These are phyloP conservation scores for Orbilia javanica DNA, from an alignment of 2,329 filamentous ascomycete species.

Conservation along the genomic window DNA sequence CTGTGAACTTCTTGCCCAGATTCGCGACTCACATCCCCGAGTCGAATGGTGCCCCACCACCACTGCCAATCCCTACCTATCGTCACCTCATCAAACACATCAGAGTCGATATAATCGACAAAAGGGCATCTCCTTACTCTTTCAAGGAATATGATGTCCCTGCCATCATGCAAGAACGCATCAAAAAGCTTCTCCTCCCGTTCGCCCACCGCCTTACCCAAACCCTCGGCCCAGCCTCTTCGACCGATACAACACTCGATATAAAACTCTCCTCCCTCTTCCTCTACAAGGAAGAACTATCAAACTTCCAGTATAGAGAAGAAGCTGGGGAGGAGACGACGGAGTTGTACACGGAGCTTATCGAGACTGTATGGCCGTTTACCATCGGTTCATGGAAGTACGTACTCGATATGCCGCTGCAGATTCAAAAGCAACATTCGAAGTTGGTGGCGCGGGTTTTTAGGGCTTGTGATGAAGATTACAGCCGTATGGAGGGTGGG, in stretches of 20 bases:
- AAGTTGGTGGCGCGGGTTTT: conserved; percentile 8
- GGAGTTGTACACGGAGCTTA: conserved; percentile 4
- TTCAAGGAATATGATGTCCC: conserved; percentile 1
- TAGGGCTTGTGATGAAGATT: not conserved
- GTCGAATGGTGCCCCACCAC: not conserved
- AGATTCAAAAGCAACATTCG: conserved; percentile 7
- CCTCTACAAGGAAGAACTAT: conserved; percentile 15
- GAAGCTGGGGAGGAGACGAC: conserved; percentile 3
- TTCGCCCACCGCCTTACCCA: not conserved
- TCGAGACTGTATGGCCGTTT: conserved; percentile 13
- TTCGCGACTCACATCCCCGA: conserved; percentile 21
- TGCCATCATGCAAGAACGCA: not conserved
- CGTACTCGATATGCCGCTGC: conserved; percentile 12
- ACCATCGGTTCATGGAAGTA: conserved; percentile 8
- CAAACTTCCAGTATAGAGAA: conserved; percentile 20
- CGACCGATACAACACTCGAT: not conserved
- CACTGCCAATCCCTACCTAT: not conserved
- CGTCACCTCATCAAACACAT: conserved; percentile 21
- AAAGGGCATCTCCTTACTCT: not conserved
- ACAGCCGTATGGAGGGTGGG: not conserved
- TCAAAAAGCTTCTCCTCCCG: conserved; percentile 19
- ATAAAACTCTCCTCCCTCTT: conserved; percentile 9
- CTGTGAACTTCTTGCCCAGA: conserved; percentile 3
- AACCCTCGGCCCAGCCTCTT: not conserved
- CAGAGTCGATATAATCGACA: conserved; percentile 26